phyloP scores from a whole-genome alignment of 192 early-diverging fungal species.

The Thamnidium elegans region DNA sequence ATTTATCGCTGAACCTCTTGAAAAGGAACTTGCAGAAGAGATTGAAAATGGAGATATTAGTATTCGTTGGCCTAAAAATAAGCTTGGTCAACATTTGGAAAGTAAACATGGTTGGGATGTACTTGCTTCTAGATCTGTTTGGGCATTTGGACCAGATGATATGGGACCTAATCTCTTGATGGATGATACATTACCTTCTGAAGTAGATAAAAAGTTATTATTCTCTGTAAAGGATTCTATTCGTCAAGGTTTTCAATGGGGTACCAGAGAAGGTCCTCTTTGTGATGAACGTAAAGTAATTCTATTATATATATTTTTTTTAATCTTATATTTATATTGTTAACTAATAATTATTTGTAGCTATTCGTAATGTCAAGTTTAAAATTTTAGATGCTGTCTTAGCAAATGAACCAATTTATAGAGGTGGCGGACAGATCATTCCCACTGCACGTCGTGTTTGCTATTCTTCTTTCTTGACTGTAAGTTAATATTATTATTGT shows the following conservation, averaged over 20 bases:
- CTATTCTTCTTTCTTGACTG: slow-evolving; percentile 93
- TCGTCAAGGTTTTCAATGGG: slow-evolving; percentile 98
- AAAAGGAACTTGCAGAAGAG: slow-evolving; percentile 87
- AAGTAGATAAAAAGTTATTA: slow-evolving; percentile 85
- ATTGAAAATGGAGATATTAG: slow-evolving; percentile 79
- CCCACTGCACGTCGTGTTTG: slow-evolving; percentile 95
- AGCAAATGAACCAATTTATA: slow-evolving; percentile 83
- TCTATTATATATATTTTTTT: background rate
- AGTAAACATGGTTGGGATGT: slow-evolving; percentile 93
- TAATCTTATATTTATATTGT: background rate
- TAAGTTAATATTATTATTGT: slow-evolving; percentile 26
- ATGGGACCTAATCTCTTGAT: slow-evolving; percentile 89
- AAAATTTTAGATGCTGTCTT: slow-evolving; percentile 84
- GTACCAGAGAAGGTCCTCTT: slow-evolving; percentile 90
- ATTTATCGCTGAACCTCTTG: slow-evolving; percentile 93
- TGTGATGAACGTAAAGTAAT: slow-evolving; percentile 85
- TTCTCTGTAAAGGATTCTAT: slow-evolving; percentile 80
- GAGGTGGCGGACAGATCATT: slow-evolving; percentile 95
- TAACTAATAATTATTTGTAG: slow-evolving; percentile 39
- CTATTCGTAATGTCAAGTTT: slow-evolving; percentile 95
- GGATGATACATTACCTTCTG: slow-evolving; percentile 93
- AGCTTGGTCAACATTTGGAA: slow-evolving; percentile 80
- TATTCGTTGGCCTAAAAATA: slow-evolving; percentile 67
- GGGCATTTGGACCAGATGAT: slow-evolving; percentile 97
- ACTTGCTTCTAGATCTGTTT: slow-evolving; percentile 87